Base-by-base conservation (phyloP, 1,139 yeast species). In the Yamadazyma atlantica region DNA sequence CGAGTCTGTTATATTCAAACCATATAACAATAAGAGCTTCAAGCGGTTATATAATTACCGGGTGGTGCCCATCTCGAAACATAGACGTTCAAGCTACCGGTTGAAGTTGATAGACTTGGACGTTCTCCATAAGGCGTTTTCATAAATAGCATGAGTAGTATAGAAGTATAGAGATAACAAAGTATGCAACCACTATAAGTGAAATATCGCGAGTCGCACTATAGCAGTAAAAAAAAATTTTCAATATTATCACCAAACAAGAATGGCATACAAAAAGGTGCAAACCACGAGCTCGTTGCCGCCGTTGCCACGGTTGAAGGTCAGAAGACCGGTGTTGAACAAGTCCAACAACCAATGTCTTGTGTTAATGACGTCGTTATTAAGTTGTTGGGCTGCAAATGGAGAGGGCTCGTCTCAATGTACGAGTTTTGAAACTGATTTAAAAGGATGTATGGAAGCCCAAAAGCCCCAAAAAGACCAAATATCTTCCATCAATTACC, bases 371-470 rank as follows among this genome's bases (percentile, higher is more conserved):
- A 82, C 94, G 5, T 83, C 87, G 33, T 72, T 90, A 60, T 71
- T 90, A 52, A 87, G 85, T 69, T 90, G 97, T 64, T 90, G 97
- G 97, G 95, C 97, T 4, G 86, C 96, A 23, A 86, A 88, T 64
- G 92, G 95, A 36, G 95, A 88, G 61, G 92, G 92, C 41, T 72
- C 84, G 16, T 65, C 73, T 10, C 73, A 66, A 33, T 90, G 97
- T 64, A 67, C 72, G 18, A 70, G 69, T 8, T 66, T 85, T 40
- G 95, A 84, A 53, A 63, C 51, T 15, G 75, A 71, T 39, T 66
- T 71, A 53, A 71, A 69, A 50, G 54, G 53, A 23, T 72, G 78
- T 48, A 71, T 72, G 76, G 76, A 69, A 42, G 64, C 71, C 18
- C 62, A 63, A 51, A 69, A 72, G 54, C 71, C 75, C 43, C 64